Conservation (phyloP, 139 green algal species). For the Bryopsis sp. region DNA sequence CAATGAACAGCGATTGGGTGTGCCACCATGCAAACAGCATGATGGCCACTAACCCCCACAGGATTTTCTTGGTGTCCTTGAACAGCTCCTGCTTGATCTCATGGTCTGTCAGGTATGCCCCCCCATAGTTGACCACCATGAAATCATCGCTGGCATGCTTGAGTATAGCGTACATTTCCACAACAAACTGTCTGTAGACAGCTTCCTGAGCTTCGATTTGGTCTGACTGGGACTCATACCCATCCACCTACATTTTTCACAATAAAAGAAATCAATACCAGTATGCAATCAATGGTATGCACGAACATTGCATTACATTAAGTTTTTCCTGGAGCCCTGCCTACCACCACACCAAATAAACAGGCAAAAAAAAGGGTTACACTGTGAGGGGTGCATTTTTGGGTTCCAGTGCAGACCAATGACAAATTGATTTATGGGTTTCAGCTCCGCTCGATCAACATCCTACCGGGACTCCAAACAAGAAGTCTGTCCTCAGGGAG, state of each 20-base stretch:
- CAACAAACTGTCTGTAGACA: not conserved
- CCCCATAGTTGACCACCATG: not conserved
- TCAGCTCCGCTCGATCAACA: too few relatives aligned
- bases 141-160: not conserved
- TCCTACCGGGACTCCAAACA: not conserved
- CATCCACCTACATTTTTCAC: too few relatives aligned
- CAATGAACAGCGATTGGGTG: not conserved
- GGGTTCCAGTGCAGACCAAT: too few relatives aligned
- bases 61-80: not conserved
- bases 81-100: not conserved
- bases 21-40: conserved; percentile 1
- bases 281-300: too few relatives aligned
- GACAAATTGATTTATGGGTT: too few relatives aligned
- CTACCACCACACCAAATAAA: too few relatives aligned
- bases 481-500: conserved; percentile 3
- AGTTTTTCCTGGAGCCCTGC: too few relatives aligned
- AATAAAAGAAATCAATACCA: too few relatives aligned
- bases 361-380: too few relatives aligned
- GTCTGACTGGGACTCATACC: not conserved
- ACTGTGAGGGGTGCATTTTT: too few relatives aligned
- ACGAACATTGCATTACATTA: too few relatives aligned
- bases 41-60: not conserved
- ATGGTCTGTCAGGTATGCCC: not conserved
- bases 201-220: not conserved
- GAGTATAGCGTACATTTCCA: not conserved